Evolutionary conservation across 176 grass and related monocot genomes (phyloP).

Genomic region (Aegilops umbellulata): DNA sequence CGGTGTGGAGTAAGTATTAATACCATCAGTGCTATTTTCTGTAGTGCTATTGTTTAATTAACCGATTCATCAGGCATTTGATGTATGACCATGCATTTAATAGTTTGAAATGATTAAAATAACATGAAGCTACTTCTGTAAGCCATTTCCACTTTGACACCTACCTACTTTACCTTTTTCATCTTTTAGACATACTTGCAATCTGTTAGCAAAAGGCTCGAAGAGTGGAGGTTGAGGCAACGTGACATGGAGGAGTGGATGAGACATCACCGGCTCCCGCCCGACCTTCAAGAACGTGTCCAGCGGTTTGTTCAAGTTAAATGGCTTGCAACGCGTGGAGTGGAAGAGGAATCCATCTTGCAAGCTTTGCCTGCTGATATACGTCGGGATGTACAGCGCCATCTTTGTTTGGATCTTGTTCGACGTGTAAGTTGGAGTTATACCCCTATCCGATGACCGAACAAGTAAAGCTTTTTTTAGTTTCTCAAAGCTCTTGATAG

Average conservation of each 20-base stretch:
- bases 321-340: slow-evolving; percentile 89
- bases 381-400: slow-evolving; percentile 85
- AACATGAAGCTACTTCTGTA: neutral
- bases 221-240: slow-evolving; percentile 78
- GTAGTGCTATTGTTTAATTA: neutral
- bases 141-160: neutral
- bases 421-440: slow-evolving; percentile 65
- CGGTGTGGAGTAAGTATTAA: neutral
- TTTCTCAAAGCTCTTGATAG: neutral
- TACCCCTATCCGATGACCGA: neutral
- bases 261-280: slow-evolving; percentile 77
- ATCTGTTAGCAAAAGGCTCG: slow-evolving; percentile 77
- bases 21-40: neutral
- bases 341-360: slow-evolving; percentile 89
- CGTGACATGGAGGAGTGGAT: slow-evolving; percentile 95
- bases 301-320: slow-evolving; percentile 90
- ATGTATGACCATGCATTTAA: neutral
- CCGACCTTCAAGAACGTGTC: slow-evolving; percentile 69
- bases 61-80: neutral
- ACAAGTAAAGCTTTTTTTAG: too few relatives aligned
- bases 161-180: neutral
- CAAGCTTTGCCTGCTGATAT: slow-evolving; percentile 79
- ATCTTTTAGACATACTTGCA: slow-evolving; percentile 73
- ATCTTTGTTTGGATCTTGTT: slow-evolving; percentile 94
- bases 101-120: neutral